Evolutionary conservation across 2,329 filamentous ascomycete species (phyloP).

Genomic region (Aspergillus proliferans): DNA sequence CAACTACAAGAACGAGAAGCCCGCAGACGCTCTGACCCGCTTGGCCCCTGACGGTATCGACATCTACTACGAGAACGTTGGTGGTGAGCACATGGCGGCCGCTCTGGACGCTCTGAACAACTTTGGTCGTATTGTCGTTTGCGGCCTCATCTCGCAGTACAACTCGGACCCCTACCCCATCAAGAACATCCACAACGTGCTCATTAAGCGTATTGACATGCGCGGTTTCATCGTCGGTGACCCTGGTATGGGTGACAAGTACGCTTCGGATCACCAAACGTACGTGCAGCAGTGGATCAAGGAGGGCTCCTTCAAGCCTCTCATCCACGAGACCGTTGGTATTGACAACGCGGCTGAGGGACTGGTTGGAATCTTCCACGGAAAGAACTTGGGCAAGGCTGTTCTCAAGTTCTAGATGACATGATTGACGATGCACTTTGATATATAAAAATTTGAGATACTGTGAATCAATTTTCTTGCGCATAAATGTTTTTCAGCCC

Average conservation of each 20-base stretch:
- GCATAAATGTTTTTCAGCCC: too few species aligned
- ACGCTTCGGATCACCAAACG: constrained; percentile 66
- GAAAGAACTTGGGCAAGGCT: constrained; percentile 82
- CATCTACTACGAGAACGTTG: constrained; percentile 78
- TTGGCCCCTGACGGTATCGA: constrained; percentile 73
- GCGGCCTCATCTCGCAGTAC: constrained; percentile 70
- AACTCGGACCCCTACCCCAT: constrained; percentile 64
- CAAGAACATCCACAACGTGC: constrained; percentile 58
- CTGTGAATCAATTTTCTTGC: too few species aligned
- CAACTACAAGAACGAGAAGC: constrained; percentile 81
- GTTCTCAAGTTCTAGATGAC: constrained; percentile 61
- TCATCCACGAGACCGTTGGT: constrained; percentile 62
- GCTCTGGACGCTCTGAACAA: constrained; percentile 59
- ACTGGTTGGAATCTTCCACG: constrained; percentile 66
- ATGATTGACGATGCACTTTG: neutral
- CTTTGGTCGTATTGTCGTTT: constrained; percentile 60
- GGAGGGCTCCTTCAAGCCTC: constrained; percentile 68
- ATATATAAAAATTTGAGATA: neutral
- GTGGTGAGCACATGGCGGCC: constrained; percentile 67
- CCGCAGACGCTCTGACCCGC: constrained; percentile 60
- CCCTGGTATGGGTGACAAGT: constrained; percentile 59
- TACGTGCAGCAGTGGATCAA: constrained; percentile 69
- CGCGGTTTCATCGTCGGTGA: constrained; percentile 71
- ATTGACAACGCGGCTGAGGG: constrained; percentile 72
- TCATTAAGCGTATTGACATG: constrained; percentile 62